phyloP scores from a whole-genome alignment of 208 protist species.

The Naegleria lovaniensis region DNA sequence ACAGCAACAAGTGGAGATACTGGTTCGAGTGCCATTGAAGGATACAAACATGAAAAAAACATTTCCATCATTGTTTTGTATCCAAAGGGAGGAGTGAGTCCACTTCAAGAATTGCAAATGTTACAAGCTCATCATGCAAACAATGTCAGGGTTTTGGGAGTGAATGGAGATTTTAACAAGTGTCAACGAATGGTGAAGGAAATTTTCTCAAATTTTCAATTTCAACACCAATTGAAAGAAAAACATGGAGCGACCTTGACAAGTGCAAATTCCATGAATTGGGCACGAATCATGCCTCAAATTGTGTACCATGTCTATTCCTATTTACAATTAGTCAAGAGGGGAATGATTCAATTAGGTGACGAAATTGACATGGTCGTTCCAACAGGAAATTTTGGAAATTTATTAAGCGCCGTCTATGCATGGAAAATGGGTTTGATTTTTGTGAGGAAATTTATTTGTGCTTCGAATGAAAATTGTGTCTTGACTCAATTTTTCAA shows the following conservation, averaged over 20 bases:
- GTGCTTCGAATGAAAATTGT: slow-evolving; percentile 88
- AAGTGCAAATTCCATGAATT: slow-evolving; percentile 96
- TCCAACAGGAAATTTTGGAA: slow-evolving; percentile 91
- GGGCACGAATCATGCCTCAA: slow-evolving; percentile 89
- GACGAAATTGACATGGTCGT: slow-evolving; percentile 72
- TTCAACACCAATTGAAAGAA: slow-evolving; percentile 52
- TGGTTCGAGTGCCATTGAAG: slow-evolving; percentile 70
- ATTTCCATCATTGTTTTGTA: slow-evolving; percentile 74
- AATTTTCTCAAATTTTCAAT: slow-evolving; percentile 68
- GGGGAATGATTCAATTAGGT: slow-evolving; percentile 31
- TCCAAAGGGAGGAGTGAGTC: slow-evolving; percentile 65
- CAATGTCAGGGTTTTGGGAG: slow-evolving; percentile 60
- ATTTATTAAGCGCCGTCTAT: slow-evolving; percentile 84
- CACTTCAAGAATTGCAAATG: slow-evolving; percentile 76
- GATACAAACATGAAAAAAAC: slow-evolving; percentile 62
- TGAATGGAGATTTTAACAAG: slow-evolving; percentile 75
- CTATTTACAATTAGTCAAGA: slow-evolving; percentile 74
- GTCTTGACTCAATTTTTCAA: slow-evolving; percentile 82
- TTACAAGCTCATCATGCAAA: slow-evolving; percentile 43
- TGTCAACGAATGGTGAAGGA: slow-evolving; percentile 78
- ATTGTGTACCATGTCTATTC: slow-evolving; percentile 89
- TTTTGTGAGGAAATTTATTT: slow-evolving; percentile 73
- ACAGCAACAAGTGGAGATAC: slow-evolving; percentile 78
- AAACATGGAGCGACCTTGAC: slow-evolving; percentile 50
- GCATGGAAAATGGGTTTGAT: slow-evolving; percentile 75